Conservation (phyloP, 2,329 filamentous ascomycete genomes). For the Proliferodiscus dingleyae region DNA sequence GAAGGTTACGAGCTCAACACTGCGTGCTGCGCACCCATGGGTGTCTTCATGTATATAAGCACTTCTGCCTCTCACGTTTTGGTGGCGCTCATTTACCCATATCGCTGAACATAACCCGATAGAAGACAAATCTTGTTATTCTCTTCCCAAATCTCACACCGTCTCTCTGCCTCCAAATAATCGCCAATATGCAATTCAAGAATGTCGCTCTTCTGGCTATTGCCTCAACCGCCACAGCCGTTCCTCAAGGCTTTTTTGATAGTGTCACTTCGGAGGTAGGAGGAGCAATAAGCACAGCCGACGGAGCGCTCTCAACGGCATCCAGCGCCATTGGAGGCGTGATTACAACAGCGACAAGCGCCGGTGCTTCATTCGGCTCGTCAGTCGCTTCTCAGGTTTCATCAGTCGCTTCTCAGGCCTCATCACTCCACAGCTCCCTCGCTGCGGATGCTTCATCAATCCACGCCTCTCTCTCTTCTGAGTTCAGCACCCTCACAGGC, state of each 20-base stretch:
- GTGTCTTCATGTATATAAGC: too few species aligned
- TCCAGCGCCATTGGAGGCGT: constrained; percentile 2
- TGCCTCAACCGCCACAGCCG: constrained; percentile 17
- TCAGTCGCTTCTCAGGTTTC: constrained; percentile 4
- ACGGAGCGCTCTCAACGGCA: not conserved
- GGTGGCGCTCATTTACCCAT: too few species aligned
- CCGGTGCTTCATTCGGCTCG: not conserved
- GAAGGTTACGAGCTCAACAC: too few species aligned
- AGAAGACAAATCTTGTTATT: too few species aligned
- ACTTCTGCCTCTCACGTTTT: too few species aligned
- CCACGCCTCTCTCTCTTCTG: constrained; percentile 1
- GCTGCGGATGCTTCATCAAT: not conserved
- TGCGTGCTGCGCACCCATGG: too few species aligned
- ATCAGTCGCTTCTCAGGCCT: constrained; percentile 6
- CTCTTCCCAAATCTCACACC: not conserved
- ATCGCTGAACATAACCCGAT: too few species aligned
- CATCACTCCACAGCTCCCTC: constrained; percentile 2
- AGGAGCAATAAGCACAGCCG: too few species aligned
- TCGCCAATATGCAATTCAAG: constrained; percentile 28
- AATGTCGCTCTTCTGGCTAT: constrained; percentile 25
- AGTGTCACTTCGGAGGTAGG: too few species aligned
- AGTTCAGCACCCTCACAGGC: not conserved
- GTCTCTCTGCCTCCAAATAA: constrained; percentile 2
- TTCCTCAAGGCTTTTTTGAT: not conserved
- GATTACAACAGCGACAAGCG: constrained; percentile 6